phyloP scores from a whole-genome alignment of 2,329 filamentous ascomycete species.

The Harringtonia aguacate region DNA sequence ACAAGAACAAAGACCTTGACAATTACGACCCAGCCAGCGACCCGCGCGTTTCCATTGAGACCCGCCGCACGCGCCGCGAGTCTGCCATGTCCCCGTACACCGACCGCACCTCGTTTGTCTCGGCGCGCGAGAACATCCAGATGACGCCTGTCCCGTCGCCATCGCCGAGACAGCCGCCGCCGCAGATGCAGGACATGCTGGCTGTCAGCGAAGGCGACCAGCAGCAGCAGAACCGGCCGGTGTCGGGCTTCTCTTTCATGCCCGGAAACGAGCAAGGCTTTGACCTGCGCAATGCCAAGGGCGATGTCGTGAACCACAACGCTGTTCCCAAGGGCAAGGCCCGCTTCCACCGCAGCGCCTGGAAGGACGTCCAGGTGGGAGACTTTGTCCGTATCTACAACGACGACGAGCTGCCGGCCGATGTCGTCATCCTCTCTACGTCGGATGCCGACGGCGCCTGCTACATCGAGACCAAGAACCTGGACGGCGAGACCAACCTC shows the following conservation, averaged over 20 bases:
- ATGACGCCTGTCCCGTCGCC: constrained; percentile 94
- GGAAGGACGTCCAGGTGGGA: constrained; percentile 92
- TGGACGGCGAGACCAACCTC: constrained; percentile 95
- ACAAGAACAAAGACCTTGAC: constrained; percentile 34
- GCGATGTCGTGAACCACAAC: constrained; percentile 61
- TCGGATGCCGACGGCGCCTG: constrained; percentile 91
- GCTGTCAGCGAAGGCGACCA: constrained; percentile 27
- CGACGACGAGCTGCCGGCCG: constrained; percentile 88
- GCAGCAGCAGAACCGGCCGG: constrained; percentile 20
- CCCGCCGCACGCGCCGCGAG: constrained; percentile 41
- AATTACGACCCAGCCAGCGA: constrained; percentile 36
- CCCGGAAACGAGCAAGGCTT: constrained; percentile 21
- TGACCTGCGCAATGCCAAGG: constrained; percentile 34
- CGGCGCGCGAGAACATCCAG: constrained; percentile 64
- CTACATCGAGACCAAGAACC: constrained; percentile 95
- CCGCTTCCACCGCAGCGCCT: constrained; percentile 82
- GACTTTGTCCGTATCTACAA: constrained; percentile 97
- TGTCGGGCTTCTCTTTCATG: constrained; percentile 21
- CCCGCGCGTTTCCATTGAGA: constrained; percentile 56
- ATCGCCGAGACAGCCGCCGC: constrained; percentile 34
- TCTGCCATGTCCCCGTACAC: constrained; percentile 42
- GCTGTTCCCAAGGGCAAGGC: constrained; percentile 57
- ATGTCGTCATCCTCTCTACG: constrained; percentile 84
- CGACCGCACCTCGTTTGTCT: constrained; percentile 36
- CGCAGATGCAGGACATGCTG: constrained; percentile 20